Evolutionary conservation across 805 yeast genomes (phyloP).

Genomic region (Saturnispora zaruensis): DNA sequence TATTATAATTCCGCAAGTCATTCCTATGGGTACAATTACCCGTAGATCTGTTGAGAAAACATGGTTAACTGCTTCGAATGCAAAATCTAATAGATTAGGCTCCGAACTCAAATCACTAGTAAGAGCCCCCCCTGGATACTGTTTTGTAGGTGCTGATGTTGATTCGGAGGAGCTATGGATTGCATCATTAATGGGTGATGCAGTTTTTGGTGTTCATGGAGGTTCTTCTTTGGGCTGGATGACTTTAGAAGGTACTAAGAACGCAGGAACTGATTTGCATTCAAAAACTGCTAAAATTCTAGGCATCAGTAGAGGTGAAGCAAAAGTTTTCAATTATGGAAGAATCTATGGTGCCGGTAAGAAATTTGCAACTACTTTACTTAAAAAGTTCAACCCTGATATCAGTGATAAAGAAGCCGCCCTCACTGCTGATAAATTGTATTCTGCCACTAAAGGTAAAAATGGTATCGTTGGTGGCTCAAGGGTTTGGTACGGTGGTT

Average conservation of each 20-base stretch:
- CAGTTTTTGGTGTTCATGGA: constrained; percentile 83
- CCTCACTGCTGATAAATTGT: constrained; percentile 54
- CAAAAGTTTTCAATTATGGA: constrained; percentile 93
- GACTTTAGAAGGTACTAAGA: constrained; percentile 94
- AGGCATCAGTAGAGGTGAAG: constrained; percentile 85
- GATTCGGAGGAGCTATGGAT: constrained; percentile 98
- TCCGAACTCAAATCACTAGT: constrained; percentile 87
- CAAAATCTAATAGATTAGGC: constrained; percentile 77
- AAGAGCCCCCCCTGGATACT: constrained; percentile 80
- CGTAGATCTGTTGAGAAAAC: constrained; percentile 95
- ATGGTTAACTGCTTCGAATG: constrained; percentile 96
- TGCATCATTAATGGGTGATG: constrained; percentile 90
- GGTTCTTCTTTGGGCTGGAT: constrained; percentile 98
- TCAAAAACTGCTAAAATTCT: constrained; percentile 86
- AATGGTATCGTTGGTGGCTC: constrained; percentile 20
- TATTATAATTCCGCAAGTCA: constrained; percentile 71
- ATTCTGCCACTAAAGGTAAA: constrained; percentile 77
- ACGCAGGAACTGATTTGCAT: constrained; percentile 88
- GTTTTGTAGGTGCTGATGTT: constrained; percentile 96
- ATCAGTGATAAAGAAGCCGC: constrained; percentile 61
- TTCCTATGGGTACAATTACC: constrained; percentile 95
- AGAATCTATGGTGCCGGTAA: constrained; percentile 97
- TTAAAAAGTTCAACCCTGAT: constrained; percentile 74
- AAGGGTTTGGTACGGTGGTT: constrained; percentile 72
- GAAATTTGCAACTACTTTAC: constrained; percentile 74